Percentiles rank a stretch among this genome's conserved stretches.
Conservation (phyloP, 805 yeast species). For the Metschnikowia matae region DNA sequence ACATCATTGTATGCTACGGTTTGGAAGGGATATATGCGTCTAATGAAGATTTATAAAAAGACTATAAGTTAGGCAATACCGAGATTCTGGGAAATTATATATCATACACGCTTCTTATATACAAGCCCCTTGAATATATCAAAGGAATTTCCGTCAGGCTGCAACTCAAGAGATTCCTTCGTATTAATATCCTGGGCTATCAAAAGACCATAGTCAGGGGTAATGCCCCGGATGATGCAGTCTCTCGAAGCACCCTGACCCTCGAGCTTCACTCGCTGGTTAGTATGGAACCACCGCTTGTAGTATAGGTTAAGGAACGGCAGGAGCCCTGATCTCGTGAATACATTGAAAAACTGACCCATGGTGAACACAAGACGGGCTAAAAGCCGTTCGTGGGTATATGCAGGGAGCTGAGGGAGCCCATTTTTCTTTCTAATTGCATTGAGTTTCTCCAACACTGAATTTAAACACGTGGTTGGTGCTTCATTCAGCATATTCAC, state of each 20-base stretch:
- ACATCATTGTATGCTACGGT: too few relatives aligned
- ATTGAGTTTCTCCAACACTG: constrained; percentile 62
- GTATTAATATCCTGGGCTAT: constrained; percentile 65
- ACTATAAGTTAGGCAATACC: background rate
- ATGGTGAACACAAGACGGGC: constrained; percentile 69
- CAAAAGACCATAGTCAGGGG: constrained; percentile 78
- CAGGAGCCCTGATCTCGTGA: constrained; percentile 59
- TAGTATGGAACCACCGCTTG: constrained; percentile 77
- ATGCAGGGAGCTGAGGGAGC: constrained; percentile 40
- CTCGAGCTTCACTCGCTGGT: constrained; percentile 61
- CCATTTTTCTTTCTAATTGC: constrained; percentile 43
- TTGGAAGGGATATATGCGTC: too few relatives aligned
- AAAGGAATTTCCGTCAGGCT: constrained; percentile 97
- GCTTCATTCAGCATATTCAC: constrained; percentile 78
- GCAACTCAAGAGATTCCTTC: constrained; percentile 62
- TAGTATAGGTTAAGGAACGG: constrained; percentile 72
- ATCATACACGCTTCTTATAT: constrained; percentile 32
- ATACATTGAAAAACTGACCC: constrained; percentile 56
- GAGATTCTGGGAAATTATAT: background rate
- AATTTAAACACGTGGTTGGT: constrained; percentile 86
- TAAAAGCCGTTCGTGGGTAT: constrained; percentile 47
- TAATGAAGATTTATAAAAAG: too few relatives aligned
- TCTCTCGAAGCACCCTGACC: constrained; percentile 34
- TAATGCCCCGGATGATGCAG: constrained; percentile 76
- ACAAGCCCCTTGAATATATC: constrained; percentile 91